Evolutionary conservation across 192 early-diverging fungal species (phyloP).

Genomic region (Podila epigama): DNA sequence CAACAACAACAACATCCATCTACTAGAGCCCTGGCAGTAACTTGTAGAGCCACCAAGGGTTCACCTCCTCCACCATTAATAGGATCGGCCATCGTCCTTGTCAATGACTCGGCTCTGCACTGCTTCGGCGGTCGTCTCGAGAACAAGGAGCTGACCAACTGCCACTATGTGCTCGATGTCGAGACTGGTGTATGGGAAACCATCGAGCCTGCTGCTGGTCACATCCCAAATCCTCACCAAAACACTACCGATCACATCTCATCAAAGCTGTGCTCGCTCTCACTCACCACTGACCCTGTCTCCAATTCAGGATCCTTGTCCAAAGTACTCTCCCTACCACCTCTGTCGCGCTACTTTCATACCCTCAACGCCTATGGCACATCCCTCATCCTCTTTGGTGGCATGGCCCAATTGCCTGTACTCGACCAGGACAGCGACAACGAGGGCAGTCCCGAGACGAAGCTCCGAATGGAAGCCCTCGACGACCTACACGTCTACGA

Average conservation of each 20-base stretch:
- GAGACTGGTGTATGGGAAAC: conserved; percentile 30
- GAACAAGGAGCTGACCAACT: conserved; percentile 32
- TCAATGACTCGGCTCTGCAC: conserved; percentile 30
- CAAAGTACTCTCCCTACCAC: conserved; percentile 26
- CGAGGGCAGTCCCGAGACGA: conserved; percentile 1
- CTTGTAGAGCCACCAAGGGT: conserved; percentile 20
- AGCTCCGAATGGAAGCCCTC: conserved; percentile 19
- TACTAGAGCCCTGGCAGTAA: conserved; percentile 32
- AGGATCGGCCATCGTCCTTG: conserved; percentile 39
- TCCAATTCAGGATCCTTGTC: conserved; percentile 35
- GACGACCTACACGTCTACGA: conserved; percentile 40
- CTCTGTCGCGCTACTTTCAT: conserved; percentile 37
- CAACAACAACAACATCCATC: conserved; percentile 18
- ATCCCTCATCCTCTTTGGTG: conserved; percentile 41
- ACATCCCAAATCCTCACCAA: neutral
- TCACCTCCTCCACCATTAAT: conserved; percentile 31
- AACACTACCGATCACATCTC: conserved; percentile 7
- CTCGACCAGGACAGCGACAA: conserved; percentile 35
- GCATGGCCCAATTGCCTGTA: conserved; percentile 13
- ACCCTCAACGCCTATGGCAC: conserved; percentile 44
- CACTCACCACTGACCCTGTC: conserved; percentile 43
- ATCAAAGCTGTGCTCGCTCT: conserved; percentile 33
- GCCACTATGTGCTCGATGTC: conserved; percentile 39
- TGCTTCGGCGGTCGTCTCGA: conserved; percentile 41
- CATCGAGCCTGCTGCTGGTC: conserved; percentile 7